Conservation (phyloP, 768 basidiomycete species). For the Clitopilus passeckerianus region DNA sequence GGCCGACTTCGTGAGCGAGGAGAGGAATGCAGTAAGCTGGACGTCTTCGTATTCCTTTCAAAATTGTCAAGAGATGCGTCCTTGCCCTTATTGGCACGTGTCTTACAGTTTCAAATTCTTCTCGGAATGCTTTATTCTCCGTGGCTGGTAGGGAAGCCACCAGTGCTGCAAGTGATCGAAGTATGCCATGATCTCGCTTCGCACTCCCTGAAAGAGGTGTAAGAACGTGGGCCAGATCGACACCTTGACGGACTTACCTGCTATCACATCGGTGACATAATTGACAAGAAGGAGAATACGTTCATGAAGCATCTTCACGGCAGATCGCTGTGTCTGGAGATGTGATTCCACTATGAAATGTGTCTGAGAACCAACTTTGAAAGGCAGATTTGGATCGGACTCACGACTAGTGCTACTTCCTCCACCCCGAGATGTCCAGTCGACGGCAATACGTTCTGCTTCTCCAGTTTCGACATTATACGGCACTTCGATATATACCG, state of each 20-base stretch:
- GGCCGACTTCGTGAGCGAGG: conserved; percentile 84
- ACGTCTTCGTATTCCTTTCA: conserved; percentile 92
- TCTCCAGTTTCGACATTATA: conserved; percentile 96
- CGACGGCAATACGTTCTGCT: conserved; percentile 97
- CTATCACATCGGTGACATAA: conserved; percentile 75
- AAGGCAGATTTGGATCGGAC: conserved; percentile 20
- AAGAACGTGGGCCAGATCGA: background rate
- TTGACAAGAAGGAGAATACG: conserved; percentile 82
- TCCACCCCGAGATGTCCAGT: conserved; percentile 88
- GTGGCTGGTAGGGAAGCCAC: conserved; percentile 86
- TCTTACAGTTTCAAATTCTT: conserved; percentile 82
- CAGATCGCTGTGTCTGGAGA: conserved; percentile 87
- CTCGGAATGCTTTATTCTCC: conserved; percentile 74
- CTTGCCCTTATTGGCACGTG: background rate
- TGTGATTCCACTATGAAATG: conserved; percentile 74
- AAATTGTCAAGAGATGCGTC: background rate
- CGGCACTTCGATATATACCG: conserved; percentile 78
- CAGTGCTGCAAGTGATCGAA: conserved; percentile 83
- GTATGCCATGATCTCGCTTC: conserved; percentile 70
- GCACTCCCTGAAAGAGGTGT: conserved; percentile 47
- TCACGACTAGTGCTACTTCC: conserved; percentile 76
- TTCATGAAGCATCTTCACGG: conserved; percentile 95
- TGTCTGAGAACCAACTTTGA: conserved; percentile 1
- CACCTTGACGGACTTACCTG: conserved; percentile 42
- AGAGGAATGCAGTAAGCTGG: conserved; percentile 85